phyloP scores from a whole-genome alignment of 306 rosid genomes.

The Casuarina cunninghamiana region DNA sequence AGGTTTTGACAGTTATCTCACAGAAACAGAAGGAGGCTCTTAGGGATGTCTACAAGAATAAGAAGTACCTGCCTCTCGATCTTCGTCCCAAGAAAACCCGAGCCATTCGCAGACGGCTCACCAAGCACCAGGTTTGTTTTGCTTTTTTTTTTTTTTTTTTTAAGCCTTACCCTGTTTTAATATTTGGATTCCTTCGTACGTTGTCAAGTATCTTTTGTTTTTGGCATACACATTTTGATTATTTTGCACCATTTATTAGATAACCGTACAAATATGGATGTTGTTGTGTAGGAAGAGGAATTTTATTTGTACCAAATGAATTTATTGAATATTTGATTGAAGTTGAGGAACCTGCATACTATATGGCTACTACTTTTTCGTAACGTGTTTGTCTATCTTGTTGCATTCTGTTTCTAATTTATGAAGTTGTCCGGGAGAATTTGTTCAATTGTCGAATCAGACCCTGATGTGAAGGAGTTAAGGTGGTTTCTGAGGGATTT shows the following conservation, averaged over 20 bases:
- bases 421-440: neutral
- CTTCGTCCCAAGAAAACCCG: constrained; percentile 94
- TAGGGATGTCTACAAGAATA: constrained; percentile 77
- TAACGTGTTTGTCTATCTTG: neutral
- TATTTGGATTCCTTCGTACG: neutral
- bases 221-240: too few species aligned
- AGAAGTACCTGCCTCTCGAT: constrained; percentile 83
- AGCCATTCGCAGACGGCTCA: constrained; percentile 89
- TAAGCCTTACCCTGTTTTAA: neutral
- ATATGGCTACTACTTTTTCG: too few species aligned
- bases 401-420: neutral
- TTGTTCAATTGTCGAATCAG: neutral
- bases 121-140: constrained; percentile 75
- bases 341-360: neutral
- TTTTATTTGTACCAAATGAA: neutral
- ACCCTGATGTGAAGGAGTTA: too few species aligned
- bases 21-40: constrained; percentile 90
- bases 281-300: neutral
- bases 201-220: too few species aligned
- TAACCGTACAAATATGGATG: neutral
- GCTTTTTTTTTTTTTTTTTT: neutral
- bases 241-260: neutral
- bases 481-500: neutral
- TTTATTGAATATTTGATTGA: neutral
- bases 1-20: constrained; percentile 84